A percentile compares a stretch with the other conserved stretches of the same genome.
Conservation (phyloP, 108 stramenopile genomes). For the Mediolabrus comicus region DNA sequence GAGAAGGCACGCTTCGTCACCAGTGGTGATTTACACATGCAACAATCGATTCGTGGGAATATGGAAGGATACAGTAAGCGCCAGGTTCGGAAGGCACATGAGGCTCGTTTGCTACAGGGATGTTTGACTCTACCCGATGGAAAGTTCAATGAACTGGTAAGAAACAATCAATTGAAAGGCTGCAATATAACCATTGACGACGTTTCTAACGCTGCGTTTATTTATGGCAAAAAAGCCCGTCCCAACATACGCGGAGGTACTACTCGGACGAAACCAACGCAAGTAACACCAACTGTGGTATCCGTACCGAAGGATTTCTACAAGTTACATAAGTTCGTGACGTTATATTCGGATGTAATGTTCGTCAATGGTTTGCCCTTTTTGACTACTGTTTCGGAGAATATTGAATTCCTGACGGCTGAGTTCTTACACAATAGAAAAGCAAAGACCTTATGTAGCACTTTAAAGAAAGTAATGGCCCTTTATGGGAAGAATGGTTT, state of each 20-base stretch:
- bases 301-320: neutral
- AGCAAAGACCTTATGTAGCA: too few species aligned
- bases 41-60: neutral
- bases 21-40: neutral
- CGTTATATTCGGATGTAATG: slow-evolving; percentile 31
- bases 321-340: slow-evolving; percentile 10
- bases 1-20: neutral
- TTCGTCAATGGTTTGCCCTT: slow-evolving; percentile 20
- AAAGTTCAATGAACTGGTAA: too few species aligned
- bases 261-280: neutral
- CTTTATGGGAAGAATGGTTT: too few species aligned
- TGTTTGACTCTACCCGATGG: too few species aligned
- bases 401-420: slow-evolving; percentile 14
- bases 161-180: too few species aligned
- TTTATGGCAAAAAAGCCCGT: too few species aligned
- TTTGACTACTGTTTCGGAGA: slow-evolving; percentile 11
- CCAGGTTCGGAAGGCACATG: neutral
- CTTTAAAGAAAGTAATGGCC: too few species aligned
- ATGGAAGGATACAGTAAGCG: neutral
- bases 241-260: too few species aligned
- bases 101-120: too few species aligned
- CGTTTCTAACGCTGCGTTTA: too few species aligned
- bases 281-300: neutral
- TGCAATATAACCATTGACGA: too few species aligned
- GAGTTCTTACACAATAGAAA: slow-evolving; percentile 4